phyloP scores from a whole-genome alignment of 176 grass and related monocot species.

The Urochloa ruziziensis region DNA sequence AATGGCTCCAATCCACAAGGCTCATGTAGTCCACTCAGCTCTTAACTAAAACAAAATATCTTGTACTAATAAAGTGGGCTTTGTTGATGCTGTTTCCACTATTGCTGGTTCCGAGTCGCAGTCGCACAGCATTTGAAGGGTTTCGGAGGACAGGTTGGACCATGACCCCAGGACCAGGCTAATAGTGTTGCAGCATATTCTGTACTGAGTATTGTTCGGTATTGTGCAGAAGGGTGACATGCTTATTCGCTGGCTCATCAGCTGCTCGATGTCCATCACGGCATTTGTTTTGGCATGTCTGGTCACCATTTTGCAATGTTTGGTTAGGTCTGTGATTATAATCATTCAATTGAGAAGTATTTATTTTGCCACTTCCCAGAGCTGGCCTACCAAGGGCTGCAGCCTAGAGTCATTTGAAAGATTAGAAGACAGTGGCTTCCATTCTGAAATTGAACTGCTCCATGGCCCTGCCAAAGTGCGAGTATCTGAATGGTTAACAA shows the following conservation, averaged over 20 bases:
- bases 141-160: conserved; percentile 14
- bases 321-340: not conserved
- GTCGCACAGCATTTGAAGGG: conserved; percentile 17
- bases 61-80: not conserved
- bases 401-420: not conserved
- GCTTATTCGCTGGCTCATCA: not conserved
- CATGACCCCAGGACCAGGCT: not conserved
- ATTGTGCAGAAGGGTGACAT: not conserved
- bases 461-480: not conserved
- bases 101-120: conserved; percentile 26
- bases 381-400: not conserved
- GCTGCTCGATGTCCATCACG: not conserved
- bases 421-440: not conserved
- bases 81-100: conserved; percentile 7
- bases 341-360: not conserved
- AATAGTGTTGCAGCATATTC: not conserved
- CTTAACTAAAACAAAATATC: too few relatives aligned
- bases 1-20: not conserved
- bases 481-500: not conserved
- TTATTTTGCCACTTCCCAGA: conserved; percentile 35
- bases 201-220: not conserved
- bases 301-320: too few relatives aligned
- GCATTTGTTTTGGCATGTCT: not conserved
- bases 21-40: not conserved
- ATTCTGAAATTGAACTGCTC: conserved; percentile 15